Conservation (phyloP, 78 protist genomes). For the Salpingoeca rosetta region DNA sequence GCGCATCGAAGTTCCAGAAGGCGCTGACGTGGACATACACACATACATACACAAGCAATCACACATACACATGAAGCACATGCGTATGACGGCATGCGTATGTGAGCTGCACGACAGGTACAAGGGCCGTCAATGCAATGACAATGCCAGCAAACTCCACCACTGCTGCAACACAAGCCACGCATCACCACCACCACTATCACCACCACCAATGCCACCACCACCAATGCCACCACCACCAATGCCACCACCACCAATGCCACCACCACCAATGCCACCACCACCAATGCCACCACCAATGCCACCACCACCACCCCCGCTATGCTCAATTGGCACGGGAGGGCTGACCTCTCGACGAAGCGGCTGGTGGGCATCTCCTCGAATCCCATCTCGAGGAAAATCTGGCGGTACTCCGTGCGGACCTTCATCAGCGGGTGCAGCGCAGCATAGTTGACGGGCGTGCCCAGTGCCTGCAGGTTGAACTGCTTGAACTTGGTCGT, state of each 20-base stretch:
- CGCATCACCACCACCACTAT: not conserved
- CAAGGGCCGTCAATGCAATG: no score
- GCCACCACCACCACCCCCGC: not conserved
- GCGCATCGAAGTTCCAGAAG: slow-evolving; percentile 99
- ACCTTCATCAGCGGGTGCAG: slow-evolving; percentile 93
- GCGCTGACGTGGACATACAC: no score
- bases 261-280: no score
- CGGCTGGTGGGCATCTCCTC: slow-evolving; percentile 90
- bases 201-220: no score
- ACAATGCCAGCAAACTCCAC: not conserved
- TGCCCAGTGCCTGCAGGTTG: slow-evolving; percentile 57
- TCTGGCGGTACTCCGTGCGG: slow-evolving; percentile 79
- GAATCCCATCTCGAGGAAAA: slow-evolving; percentile 94
- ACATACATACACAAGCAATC: no score
- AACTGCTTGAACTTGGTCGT: slow-evolving; percentile 29
- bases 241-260: no score
- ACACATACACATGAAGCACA: no score
- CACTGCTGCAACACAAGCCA: not conserved
- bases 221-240: no score
- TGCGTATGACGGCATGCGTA: no score
- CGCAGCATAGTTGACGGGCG: slow-evolving; percentile 36
- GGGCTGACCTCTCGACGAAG: slow-evolving; percentile 72
- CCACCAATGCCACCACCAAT: no score
- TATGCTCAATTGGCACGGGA: not conserved
- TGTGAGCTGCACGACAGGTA: no score